Evolutionary conservation across 2,329 filamentous ascomycete species (phyloP), one percentile per base, ranked within the genome.

Genomic region (Dactylellina haptotyla): DNA sequence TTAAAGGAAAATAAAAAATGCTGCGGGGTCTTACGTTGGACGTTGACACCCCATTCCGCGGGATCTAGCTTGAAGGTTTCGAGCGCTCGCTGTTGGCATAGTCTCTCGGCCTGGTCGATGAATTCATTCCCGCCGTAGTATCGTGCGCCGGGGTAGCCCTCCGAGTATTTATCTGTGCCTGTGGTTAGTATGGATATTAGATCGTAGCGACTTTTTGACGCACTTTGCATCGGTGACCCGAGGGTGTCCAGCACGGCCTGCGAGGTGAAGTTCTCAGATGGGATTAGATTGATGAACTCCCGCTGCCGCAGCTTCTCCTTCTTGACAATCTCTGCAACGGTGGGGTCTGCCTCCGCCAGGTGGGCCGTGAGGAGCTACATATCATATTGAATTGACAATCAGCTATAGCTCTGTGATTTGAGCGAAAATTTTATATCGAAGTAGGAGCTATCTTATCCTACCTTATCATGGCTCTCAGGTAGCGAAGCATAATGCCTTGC

Each of bases 41-140:
- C 94, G 79, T 98, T 98, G 80, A 98, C 94, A 75, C 95, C 94
- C 94, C 94, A 98, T 83, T 96, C 88, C 81, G 91, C 89, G 23
- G 90, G 84, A 78, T 93, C 89, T 62, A 98, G 84, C 28, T 90
- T 88, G 81, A 96, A 98, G 0, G 94, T 88, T 82, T 96, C 88
- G 10, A 98, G 84, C 16, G 95, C 95, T 79, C 94, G 89, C 80
- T 92, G 86, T 83, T 98, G 95, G 82, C 94, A 98, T 51, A 97
- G 84, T 50, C 90, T 85, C 84, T 98, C 94, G 4, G 94, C 88
- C 79, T 92, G 87, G 79, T 98, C 94, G 79, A 98, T 98, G 82
- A 93, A 93, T 82, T 97, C 91, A 81, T 98, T 98, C 76, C 94
- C 94, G 61, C 94, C 94, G 80, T 98, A 98, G 84, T 98, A 98